A percentile compares a stretch with the other conserved stretches of the same genome.
phyloP scores from a whole-genome alignment of 179 eudicot genomes.

The Amaranthus tricolor region DNA sequence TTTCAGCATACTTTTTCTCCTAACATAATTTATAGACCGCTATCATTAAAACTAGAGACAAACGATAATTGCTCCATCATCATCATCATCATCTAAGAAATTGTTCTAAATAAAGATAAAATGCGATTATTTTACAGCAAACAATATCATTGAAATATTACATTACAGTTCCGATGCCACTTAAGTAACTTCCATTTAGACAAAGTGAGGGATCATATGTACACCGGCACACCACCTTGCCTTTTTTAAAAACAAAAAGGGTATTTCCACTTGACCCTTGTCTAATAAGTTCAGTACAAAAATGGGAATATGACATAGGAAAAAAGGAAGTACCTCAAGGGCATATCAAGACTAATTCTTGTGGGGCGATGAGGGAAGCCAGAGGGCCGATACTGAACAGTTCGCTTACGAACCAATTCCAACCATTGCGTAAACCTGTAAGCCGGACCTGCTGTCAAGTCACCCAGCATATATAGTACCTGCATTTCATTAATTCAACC shows the following conservation, averaged over 20 bases:
- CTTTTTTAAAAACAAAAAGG: neutral
- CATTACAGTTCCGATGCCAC: too few relatives aligned
- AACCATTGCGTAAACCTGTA: constrained; percentile 87
- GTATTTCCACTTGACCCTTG: neutral
- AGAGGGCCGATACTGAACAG: constrained; percentile 59
- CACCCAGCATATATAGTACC: constrained; percentile 96
- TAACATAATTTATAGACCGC: neutral
- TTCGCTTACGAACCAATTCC: constrained; percentile 90
- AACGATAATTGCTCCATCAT: neutral
- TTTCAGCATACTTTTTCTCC: too few relatives aligned
- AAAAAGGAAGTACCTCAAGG: constrained; percentile 55
- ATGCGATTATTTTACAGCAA: neutral
- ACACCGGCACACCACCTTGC: neutral
- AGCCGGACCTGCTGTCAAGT: constrained; percentile 75
- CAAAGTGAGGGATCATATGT: too few relatives aligned
- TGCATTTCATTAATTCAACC: constrained; percentile 24
- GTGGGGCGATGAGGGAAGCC: constrained; percentile 69
- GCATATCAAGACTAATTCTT: constrained; percentile 40
- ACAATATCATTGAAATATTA: neutral
- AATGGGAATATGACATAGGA: neutral
- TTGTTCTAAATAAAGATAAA: neutral
- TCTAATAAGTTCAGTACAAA: neutral
- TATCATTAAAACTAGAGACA: neutral
- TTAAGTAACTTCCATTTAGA: too few relatives aligned
- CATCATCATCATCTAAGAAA: neutral